phyloP scores from a whole-genome alignment of 768 basidiomycete species.

The Trametes punicea region DNA sequence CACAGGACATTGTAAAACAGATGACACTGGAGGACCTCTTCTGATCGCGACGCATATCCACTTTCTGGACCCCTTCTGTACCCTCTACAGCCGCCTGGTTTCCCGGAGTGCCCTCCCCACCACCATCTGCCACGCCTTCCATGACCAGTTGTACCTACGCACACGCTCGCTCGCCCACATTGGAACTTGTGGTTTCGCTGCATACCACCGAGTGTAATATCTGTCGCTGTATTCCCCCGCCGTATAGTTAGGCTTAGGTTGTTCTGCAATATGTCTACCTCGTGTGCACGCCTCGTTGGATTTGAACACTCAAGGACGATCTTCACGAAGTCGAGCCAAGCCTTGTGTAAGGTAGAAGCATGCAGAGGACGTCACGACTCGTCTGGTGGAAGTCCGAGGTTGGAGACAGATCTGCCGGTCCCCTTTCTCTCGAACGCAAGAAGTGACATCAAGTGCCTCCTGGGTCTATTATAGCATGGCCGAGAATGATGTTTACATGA shows the following conservation, averaged over 20 bases:
- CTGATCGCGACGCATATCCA: conserved; percentile 31
- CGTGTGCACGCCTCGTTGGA: neutral
- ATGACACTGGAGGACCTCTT: conserved; percentile 97
- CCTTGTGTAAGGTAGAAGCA: too few relatives aligned
- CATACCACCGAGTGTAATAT: conserved; percentile 21
- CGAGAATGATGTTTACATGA: conserved; percentile 57
- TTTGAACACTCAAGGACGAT: neutral
- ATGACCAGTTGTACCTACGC: conserved; percentile 5
- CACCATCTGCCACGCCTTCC: conserved; percentile 1
- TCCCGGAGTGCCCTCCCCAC: neutral
- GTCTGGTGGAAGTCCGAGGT: neutral
- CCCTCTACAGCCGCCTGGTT: too few relatives aligned
- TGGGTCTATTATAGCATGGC: conserved; percentile 16
- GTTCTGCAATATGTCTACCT: neutral
- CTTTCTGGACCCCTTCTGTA: neutral
- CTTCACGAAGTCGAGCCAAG: neutral
- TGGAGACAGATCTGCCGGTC: neutral
- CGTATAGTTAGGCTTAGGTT: conserved; percentile 12
- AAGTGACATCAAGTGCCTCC: conserved; percentile 16
- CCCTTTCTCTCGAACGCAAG: conserved; percentile 2
- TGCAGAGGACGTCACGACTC: neutral
- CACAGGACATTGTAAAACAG: conserved; percentile 95
- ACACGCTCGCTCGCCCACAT: conserved; percentile 9
- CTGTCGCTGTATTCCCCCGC: conserved; percentile 15
- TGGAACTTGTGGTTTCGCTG: conserved; percentile 11